Conservation (phyloP, 2,329 filamentous ascomycete genomes). For the Hypomyces rosellus region DNA sequence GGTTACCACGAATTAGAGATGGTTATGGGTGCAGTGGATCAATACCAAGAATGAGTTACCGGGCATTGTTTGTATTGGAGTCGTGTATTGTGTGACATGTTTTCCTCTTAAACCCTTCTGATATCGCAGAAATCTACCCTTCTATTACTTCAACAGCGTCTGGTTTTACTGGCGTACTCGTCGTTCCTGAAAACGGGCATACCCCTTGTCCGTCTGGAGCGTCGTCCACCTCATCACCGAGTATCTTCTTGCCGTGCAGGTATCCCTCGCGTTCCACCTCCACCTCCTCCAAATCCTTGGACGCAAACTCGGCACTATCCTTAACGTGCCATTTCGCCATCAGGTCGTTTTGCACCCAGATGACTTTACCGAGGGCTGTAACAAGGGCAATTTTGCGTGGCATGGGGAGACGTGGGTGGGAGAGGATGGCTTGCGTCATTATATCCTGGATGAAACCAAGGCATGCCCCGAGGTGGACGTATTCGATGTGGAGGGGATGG, state of each 20-base stretch:
- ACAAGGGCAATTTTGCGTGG: conserved; percentile 66
- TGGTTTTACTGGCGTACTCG: neutral
- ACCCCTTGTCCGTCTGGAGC: neutral
- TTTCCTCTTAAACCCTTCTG: no score
- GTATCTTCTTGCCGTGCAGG: conserved; percentile 55
- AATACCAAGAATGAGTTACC: no score
- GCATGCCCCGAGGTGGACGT: conserved; percentile 67
- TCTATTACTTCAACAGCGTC: neutral
- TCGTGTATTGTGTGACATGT: no score
- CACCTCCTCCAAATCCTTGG: conserved; percentile 36
- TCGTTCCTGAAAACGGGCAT: conserved; percentile 7
- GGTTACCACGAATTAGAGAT: no score
- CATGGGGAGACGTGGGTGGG: conserved; percentile 59
- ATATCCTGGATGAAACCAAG: conserved; percentile 73
- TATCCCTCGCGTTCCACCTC: conserved; percentile 57
- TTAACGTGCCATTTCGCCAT: conserved; percentile 77
- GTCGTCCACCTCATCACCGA: conserved; percentile 29
- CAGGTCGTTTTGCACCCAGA: conserved; percentile 84
- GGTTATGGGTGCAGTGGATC: no score
- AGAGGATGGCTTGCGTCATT: conserved; percentile 69
- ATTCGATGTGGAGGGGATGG: conserved; percentile 71
- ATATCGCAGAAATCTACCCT: neutral
- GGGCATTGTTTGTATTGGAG: no score
- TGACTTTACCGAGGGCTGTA: conserved; percentile 71
- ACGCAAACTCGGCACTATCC: conserved; percentile 56